These are phyloP conservation scores for Aureobasidium sp. DNA, from an alignment of 2,329 filamentous ascomycete species.

Conservation along the genomic window DNA sequence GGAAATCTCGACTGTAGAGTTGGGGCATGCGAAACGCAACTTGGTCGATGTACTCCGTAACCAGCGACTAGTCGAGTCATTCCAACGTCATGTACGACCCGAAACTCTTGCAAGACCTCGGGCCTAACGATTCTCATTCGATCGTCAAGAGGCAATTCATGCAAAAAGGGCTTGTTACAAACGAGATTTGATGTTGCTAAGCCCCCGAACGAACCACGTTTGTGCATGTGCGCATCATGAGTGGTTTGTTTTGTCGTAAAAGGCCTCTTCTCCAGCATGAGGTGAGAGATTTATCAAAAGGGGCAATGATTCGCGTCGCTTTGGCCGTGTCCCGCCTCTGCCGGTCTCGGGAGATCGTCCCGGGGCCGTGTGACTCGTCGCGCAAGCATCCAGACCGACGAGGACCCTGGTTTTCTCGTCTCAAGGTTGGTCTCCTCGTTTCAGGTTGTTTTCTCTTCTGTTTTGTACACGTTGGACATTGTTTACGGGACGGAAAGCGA, in stretches of 20 bases:
- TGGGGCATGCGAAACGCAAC: background rate
- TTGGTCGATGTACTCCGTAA: background rate
- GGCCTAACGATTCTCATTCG: background rate
- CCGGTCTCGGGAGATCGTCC: background rate
- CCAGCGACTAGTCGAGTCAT: constrained; percentile 10
- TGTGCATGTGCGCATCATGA: background rate
- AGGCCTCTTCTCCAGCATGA: background rate
- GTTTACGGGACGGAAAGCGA: too few relatives aligned
- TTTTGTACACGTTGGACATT: background rate
- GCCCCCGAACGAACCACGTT: background rate
- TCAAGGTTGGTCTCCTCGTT: background rate
- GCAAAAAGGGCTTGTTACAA: background rate
- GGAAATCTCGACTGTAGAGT: background rate
- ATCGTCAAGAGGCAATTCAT: background rate
- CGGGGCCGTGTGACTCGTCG: background rate
- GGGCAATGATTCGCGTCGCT: background rate
- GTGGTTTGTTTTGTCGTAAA: constrained; percentile 8
- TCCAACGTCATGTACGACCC: background rate
- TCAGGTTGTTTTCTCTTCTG: background rate
- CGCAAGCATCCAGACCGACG: background rate
- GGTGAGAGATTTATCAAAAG: constrained; percentile 5
- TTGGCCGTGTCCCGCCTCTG: background rate
- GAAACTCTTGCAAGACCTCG: background rate
- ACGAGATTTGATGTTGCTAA: background rate
- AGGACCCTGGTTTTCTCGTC: background rate